These are phyloP conservation scores for Exophiala aquamarina DNA, from an alignment of 2,329 filamentous ascomycete species.

Conservation along the genomic window DNA sequence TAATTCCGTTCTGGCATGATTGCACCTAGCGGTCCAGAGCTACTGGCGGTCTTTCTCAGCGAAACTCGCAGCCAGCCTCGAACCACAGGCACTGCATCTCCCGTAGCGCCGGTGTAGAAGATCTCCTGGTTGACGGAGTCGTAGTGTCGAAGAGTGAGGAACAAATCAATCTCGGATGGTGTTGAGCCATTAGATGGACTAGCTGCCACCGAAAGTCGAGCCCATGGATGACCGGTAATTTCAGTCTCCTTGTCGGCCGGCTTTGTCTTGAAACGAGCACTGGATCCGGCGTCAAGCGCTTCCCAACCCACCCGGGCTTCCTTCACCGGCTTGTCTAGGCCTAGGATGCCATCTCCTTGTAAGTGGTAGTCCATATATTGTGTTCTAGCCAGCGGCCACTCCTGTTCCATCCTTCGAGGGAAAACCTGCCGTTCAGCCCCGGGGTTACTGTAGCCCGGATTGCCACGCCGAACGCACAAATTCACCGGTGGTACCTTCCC, in stretches of 20 bases:
- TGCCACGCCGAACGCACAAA: slow-evolving; percentile 63
- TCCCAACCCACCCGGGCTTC: slow-evolving; percentile 62
- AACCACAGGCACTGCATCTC: no score
- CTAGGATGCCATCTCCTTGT: slow-evolving; percentile 41
- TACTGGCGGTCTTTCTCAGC: no score
- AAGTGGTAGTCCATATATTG: slow-evolving; percentile 64
- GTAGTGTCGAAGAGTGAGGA: no score
- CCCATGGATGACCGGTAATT: slow-evolving; percentile 65
- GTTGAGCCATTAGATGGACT: no score
- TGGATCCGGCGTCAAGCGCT: slow-evolving; percentile 52
- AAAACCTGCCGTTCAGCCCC: slow-evolving; percentile 56
- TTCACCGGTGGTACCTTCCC: slow-evolving; percentile 52
- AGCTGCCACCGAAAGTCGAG: no score
- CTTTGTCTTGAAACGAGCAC: slow-evolving; percentile 58
- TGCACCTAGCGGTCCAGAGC: no score
- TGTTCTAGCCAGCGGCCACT: slow-evolving; percentile 68
- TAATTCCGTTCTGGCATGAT: no score
- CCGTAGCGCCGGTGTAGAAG: no score
- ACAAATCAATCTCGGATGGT: no score
- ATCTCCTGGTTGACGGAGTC: no score
- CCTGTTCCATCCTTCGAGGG: slow-evolving; percentile 55
- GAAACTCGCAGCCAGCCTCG: no score
- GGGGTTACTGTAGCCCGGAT: slow-evolving; percentile 66
- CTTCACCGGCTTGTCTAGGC: slow-evolving; percentile 32
- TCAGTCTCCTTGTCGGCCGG: slow-evolving; percentile 65